A percentile compares a stretch with the other conserved stretches of the same genome.
Evolutionary conservation across 805 yeast species (phyloP).

Genomic region (Yarrowia osloensis): DNA sequence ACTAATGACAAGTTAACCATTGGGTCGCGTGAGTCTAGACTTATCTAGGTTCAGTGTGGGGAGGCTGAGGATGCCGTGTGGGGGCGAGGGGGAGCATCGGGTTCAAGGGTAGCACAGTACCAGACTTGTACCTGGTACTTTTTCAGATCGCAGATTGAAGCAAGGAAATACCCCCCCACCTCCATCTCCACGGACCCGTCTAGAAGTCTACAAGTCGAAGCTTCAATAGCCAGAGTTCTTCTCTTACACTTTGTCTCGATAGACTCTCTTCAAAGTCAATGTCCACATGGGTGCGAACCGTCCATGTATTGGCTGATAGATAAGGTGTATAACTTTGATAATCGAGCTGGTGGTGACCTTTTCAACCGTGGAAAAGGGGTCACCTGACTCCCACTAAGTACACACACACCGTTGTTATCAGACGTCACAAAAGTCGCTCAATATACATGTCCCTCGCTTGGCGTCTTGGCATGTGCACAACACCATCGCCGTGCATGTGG

Average conservation of each 20-base stretch:
- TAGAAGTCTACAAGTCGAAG: no score
- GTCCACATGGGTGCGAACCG: constrained; percentile 6
- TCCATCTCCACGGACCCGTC: no score
- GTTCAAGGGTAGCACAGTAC: no score
- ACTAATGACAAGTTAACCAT: background rate
- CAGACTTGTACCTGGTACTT: no score
- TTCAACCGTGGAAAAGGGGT: no score
- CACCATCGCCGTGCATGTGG: constrained; percentile 16
- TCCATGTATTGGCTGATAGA: constrained; percentile 17
- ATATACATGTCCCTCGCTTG: background rate
- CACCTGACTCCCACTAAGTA: no score
- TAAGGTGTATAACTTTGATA: background rate
- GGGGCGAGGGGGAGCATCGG: no score
- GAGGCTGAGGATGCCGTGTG: background rate
- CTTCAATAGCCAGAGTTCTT: no score
- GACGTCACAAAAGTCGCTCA: background rate
- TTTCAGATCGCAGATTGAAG: no score
- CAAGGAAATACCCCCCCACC: no score
- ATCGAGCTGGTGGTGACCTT: no score
- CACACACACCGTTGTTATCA: no score
- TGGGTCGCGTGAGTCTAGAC: constrained; percentile 23
- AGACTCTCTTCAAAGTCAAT: background rate
- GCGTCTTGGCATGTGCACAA: constrained; percentile 17
- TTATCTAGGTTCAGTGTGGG: constrained; percentile 5
- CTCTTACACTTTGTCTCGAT: background rate